Evolutionary conservation across 2,329 filamentous ascomycete genomes (phyloP), one percentile per base, ranked within the genome.

Genomic region (Fusarium bactridioides): DNA sequence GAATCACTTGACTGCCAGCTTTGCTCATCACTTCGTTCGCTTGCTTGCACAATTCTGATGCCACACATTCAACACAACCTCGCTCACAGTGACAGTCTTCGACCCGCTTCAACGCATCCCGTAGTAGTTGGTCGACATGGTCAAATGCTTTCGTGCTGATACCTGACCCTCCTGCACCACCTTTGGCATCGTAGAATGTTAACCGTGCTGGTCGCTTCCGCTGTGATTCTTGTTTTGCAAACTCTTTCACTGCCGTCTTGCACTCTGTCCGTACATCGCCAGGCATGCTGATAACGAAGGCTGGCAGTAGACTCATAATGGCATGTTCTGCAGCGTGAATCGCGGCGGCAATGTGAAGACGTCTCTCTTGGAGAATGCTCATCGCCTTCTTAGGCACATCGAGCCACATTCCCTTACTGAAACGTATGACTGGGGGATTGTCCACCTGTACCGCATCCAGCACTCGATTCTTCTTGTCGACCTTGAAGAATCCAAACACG

Each of bases 271-370:
- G 90, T 19, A 99, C 94, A 75, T 98, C 96, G 31, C 94, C 95
- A 0, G 95, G 94, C 84, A 95, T 92, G 74, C 90, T 93, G 75
- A 98, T 90, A 47, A 98, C 94, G 78, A 97, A 97, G 51, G 94
- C 96, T 1, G 95, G 95, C 84, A 98, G 91, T 5, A 98, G 86
- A 43, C 90, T 92, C 70, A 98, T 88, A 29, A 98, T 86, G 1
- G 95, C 94, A 80, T 99, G 96, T 82, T 98, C 94, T 5, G 96
- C 95, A 0, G 95, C 95, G 79, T 98, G 96, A 64, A 99, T 98
- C 0, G 93, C 94, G 0, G 92, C 96, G 0, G 94, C 95, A 15
- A 95, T 87, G 79, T 98, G 94, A 37, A 98, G 85, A 1, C 90
- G 86, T 12, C 91, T 86, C 2, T 87, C 87, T 44, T 91, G 88